Base-by-base conservation (phyloP, 306 rosid genomes). In the Lotus japonicus region DNA sequence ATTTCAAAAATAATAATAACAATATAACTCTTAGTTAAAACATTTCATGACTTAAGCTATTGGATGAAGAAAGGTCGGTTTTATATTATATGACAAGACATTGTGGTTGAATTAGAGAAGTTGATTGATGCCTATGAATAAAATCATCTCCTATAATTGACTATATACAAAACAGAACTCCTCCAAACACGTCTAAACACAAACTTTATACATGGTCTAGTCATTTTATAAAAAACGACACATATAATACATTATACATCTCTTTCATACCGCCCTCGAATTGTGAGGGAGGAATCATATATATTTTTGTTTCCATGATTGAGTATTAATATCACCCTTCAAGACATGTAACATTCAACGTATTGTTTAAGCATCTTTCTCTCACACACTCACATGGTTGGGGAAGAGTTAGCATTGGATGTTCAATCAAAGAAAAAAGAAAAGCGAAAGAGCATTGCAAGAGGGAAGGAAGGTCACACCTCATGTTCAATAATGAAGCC, bases 401-500 rank as follows among this genome's bases (percentile, higher is more conserved):
- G 46, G 68, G 14, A 62, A 66, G 55, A 73, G 56, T 59, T 55
- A 76, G 75, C 31, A 58, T 13, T 11, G 68, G 26, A 18, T 48
- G 80, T 76, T 70, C 72, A 73, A 79, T 79, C 82, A 69, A 57
- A 46, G 63, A 35, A 75, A 75, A 72, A 45, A 70, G 79, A 68
- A 57, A 75, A 70, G 62, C 46, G 63, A 71, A 78, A 73, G 67
- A 44, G n/a, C 60, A 55, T 52, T 19, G 69, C 6, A 82, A 52
- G 54, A 74, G 31, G 68, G 76, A 72, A 68, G 84, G 83, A 75
- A 82, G 69, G 87, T 82, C 81, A 58, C 84, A 58, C 84, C 71
- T 56, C 81, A 48, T 4, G 16, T 70, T 75, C 89, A 80, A 82
- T 83, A 74, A 82, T 73, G 66, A 77, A 81, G 51, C 14, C 18